Evolutionary conservation across 257 asterid genomes (phyloP), one percentile per base, ranked within the genome.

Genomic region (Solanum corneliomulleri): DNA sequence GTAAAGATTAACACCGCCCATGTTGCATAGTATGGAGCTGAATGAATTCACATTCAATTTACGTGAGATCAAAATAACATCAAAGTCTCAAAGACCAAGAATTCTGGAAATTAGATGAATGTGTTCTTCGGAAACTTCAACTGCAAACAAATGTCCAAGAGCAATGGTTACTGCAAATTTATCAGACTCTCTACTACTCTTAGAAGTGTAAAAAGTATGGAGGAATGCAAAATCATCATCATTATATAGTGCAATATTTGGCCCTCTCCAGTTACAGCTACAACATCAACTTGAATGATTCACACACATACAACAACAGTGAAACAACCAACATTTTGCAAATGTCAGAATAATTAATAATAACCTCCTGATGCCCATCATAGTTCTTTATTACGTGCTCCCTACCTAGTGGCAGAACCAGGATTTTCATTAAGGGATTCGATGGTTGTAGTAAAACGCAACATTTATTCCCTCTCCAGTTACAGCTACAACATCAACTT

Each of bases 331-430:
- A 97, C 99, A 89, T 94, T 92, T 96, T 96, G 66, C 99, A 97
- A 18, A 98, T 94, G 93, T 96, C 99, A 1, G 96, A 96, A 89
- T 95, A 96, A 77, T 98, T 96, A 88, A 96, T 98, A 98, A 94
- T 95, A 86, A 96, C 98, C 98, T 96, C 98, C 88, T 94, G 99
- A 90, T 96, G 98, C 16, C 96, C 98, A 49, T 92, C 90, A 86
- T 96, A 98, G 93, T 95, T 94, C 89, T 92, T 93, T 31, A 93
- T 84, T 75, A 96, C 85, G 89, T 96, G 98, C 23, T 94, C 93
- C 42, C 88, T 37, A 37, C 39, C 39, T 37, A 37, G 39, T 37
- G 39, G 39, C 7, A 37, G 7, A 37, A 37, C 7, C 39, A 37
- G 39, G 39, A 37, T 5, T 5, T 5, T 37, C 39, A 37, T 37